Percentiles rank a stretch among this genome's conserved stretches.
These are phyloP conservation scores for Phaffomyces antillensis DNA, from an alignment of 805 yeast genomes.

Conservation along the genomic window DNA sequence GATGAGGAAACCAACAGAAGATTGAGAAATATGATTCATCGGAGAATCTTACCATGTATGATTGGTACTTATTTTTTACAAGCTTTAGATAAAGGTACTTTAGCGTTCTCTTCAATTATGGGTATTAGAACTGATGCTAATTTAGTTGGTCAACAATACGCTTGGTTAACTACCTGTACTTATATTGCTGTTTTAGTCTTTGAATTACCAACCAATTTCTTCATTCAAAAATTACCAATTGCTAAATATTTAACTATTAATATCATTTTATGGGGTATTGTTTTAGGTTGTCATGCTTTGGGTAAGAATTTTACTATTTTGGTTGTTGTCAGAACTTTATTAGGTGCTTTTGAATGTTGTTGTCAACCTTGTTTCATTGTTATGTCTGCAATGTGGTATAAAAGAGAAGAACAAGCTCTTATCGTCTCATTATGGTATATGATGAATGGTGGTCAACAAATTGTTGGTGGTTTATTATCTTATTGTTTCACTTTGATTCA, in stretches of 20 bases:
- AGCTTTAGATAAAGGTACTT: conserved; percentile 35
- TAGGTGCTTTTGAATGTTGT: conserved; percentile 45
- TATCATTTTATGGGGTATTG: conserved; percentile 42
- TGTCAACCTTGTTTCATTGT: conserved; percentile 46
- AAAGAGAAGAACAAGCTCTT: conserved; percentile 39
- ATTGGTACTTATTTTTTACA: conserved; percentile 31
- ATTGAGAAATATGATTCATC: conserved; percentile 41
- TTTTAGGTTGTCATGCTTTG: conserved; percentile 38
- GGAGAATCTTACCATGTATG: conserved; percentile 26
- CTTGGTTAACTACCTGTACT: conserved; percentile 11
- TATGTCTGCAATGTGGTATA: conserved; percentile 52
- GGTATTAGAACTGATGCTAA: conserved; percentile 32
- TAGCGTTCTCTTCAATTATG: conserved; percentile 36
- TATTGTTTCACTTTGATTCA: conserved; percentile 29
- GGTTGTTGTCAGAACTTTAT: conserved; percentile 40
- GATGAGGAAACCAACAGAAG: conserved; percentile 26
- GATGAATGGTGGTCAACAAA: conserved; percentile 41
- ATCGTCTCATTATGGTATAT: conserved; percentile 44
- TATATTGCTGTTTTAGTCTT: conserved; percentile 8
- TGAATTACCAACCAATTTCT: conserved; percentile 19
- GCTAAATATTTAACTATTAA: conserved; percentile 38
- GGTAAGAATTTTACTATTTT: conserved; percentile 40
- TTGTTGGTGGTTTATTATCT: conserved; percentile 34
- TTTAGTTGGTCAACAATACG: conserved; percentile 36
- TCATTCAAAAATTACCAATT: conserved; percentile 42